Evolutionary conservation across 176 grass and related monocot species (phyloP).

Genomic region (Carex scoparia): DNA sequence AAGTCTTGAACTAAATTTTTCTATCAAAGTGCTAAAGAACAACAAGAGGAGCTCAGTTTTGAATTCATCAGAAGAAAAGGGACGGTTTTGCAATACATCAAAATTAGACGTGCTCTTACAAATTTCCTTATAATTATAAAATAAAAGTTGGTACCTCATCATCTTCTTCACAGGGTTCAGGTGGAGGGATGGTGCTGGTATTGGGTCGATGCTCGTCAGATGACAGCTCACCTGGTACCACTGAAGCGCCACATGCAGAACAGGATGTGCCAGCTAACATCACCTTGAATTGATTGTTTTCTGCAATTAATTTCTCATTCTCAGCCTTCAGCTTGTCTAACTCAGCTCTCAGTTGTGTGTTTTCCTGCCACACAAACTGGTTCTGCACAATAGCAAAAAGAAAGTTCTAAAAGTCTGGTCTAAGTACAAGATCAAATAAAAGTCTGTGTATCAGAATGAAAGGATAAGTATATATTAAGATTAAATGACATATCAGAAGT

Average conservation of each 20-base stretch:
- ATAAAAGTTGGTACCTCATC: conserved; percentile 15
- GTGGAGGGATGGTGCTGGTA: neutral
- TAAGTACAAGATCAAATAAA: neutral
- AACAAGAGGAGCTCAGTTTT: neutral
- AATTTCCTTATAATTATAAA: conserved; percentile 3
- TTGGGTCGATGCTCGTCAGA: conserved; percentile 16
- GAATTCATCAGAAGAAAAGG: neutral
- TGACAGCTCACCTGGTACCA: conserved; percentile 15
- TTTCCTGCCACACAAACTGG: conserved; percentile 29
- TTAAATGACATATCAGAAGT: neutral
- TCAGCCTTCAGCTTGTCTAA: conserved; percentile 21
- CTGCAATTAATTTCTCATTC: conserved; percentile 23
- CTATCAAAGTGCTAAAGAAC: neutral
- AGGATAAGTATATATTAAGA: neutral
- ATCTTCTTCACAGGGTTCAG: conserved; percentile 6
- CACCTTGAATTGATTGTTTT: conserved; percentile 26
- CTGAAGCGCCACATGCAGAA: conserved; percentile 22
- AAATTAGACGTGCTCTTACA: neutral
- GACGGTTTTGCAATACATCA: neutral
- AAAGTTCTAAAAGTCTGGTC: neutral
- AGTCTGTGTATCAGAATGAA: neutral
- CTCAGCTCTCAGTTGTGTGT: conserved; percentile 24
- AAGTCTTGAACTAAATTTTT: neutral
- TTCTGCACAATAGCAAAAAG: conserved; percentile 18
- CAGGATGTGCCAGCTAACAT: conserved; percentile 16